phyloP scores from a whole-genome alignment of 495 filamentous ascomycete species.

The Tetracladium setigerum region DNA sequence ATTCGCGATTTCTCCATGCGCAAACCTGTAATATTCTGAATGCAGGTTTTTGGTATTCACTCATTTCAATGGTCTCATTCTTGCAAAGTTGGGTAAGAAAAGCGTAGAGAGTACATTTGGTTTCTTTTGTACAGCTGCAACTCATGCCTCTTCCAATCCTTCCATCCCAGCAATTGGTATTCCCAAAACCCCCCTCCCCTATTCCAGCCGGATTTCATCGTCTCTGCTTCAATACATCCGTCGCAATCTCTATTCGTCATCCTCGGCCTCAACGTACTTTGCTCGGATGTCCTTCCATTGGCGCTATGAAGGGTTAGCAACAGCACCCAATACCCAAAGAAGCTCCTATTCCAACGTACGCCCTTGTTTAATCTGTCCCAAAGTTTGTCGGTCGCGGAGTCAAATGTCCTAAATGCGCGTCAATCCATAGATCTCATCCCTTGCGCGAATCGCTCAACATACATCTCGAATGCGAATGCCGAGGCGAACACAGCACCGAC shows the following conservation, averaged over 20 bases:
- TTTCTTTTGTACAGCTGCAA: slow-evolving; percentile 20
- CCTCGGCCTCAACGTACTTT: slow-evolving; percentile 58
- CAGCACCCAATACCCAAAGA: not conserved
- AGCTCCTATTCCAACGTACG: slow-evolving; percentile 47
- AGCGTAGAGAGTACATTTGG: slow-evolving; percentile 7
- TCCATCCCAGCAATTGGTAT: not conserved
- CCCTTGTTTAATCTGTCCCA: slow-evolving; percentile 89
- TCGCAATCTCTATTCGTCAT: slow-evolving; percentile 26
- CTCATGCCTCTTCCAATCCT: not conserved
- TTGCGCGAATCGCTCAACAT: slow-evolving; percentile 27
- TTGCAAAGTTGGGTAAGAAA: too few species aligned
- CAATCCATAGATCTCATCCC: not conserved
- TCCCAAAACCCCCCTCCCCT: too few species aligned
- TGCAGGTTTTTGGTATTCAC: too few species aligned
- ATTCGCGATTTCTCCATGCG: too few species aligned
- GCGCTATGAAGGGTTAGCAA: slow-evolving; percentile 49
- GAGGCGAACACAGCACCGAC: slow-evolving; percentile 75
- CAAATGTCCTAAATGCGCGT: slow-evolving; percentile 55
- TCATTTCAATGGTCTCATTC: too few species aligned
- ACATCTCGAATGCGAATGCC: slow-evolving; percentile 95
- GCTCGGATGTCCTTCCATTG: slow-evolving; percentile 99
- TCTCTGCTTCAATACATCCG: not conserved
- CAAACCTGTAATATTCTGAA: too few species aligned
- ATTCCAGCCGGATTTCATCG: not conserved
- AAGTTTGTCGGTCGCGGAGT: slow-evolving; percentile 65